Base-by-base conservation (phyloP, 345 rosid species). In the Aquilaria malaccensis region DNA sequence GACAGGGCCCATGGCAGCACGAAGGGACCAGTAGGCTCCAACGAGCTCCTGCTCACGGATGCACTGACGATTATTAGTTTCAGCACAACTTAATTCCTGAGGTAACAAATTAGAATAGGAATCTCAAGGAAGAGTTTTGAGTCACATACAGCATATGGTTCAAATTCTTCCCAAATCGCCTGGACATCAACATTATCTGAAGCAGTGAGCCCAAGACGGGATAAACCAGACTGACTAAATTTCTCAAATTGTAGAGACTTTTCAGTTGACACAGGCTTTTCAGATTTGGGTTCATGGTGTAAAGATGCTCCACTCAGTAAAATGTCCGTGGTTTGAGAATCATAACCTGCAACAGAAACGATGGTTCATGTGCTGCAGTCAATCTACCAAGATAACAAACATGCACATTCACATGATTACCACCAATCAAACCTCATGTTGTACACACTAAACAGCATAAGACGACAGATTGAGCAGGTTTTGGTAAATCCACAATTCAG, bases 1-100 rank as follows among this genome's bases (percentile, higher is more conserved):
- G 59, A 89, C 76, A 61, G 91, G 88, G 31, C 96, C 98, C 13
- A 93, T 61, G 59, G 97, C 91, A 65, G 98, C 97, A 65, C 98
- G 81, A 49, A 93, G 79, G 52, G 98, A 89, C 94, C 97, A 93
- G 72, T 84, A 93, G 46, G 90, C 83, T 63, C 96, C 98, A 56
- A 89, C 74, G 62, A 87, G 66, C 45, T 79, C 89, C 98, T 93
- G 89, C 64, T 57, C 0, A 11, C 10, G 43, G 43, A 3, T 4
- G 7, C 43, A 37, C 5, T 9, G 5, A 37, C 0, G 7, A 37
- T 5, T 5, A 37, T 37, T 3, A 37, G 43, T 37, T 22, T 22
- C 22, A 22, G 22, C 22, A 22, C 22, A 22, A 0, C 22, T 22
- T 22, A 37, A 37, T 37, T 37, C 43, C 43, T 4, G 7, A 37